phyloP scores from a whole-genome alignment of 1,139 yeast genomes.

The Suhomyces chickasaworum region DNA sequence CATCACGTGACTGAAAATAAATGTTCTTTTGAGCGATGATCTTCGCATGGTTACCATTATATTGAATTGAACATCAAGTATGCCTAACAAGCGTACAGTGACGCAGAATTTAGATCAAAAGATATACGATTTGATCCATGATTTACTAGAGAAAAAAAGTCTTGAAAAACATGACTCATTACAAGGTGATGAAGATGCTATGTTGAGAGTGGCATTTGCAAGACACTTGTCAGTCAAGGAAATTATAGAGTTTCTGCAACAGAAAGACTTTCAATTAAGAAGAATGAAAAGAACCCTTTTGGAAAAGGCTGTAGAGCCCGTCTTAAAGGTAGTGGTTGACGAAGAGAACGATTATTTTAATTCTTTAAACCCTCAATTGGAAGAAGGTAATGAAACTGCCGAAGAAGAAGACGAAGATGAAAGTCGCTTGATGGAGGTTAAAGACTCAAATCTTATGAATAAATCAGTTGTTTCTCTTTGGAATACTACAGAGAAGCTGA shows the following conservation, averaged over 20 bases:
- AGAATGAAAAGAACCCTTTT: constrained; percentile 62
- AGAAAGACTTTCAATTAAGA: constrained; percentile 63
- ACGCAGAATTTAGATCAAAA: constrained; percentile 50
- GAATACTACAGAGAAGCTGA: constrained; percentile 35
- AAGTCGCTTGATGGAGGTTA: constrained; percentile 59
- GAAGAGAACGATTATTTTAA: constrained; percentile 47
- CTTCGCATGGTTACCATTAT: background rate
- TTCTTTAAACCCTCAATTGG: constrained; percentile 20
- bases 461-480: constrained; percentile 75
- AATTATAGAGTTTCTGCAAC: constrained; percentile 54
- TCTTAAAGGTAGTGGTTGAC: constrained; percentile 45
- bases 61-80: background rate
- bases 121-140: constrained; percentile 50
- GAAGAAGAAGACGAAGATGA: constrained; percentile 33
- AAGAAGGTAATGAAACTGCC: constrained; percentile 20
- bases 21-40: constrained; percentile 8
- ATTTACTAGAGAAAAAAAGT: constrained; percentile 54
- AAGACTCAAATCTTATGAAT: constrained; percentile 67
- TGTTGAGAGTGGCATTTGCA: constrained; percentile 56
- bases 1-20: background rate
- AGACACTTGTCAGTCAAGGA: constrained; percentile 55
- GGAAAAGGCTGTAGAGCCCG: constrained; percentile 60
- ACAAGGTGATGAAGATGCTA: constrained; percentile 31
- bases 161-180: constrained; percentile 26
- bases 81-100: constrained; percentile 23